Percentiles rank a stretch among this genome's conserved stretches.
Conservation (phyloP, 2,329 filamentous ascomycete genomes). For the Fusarium graminum region DNA sequence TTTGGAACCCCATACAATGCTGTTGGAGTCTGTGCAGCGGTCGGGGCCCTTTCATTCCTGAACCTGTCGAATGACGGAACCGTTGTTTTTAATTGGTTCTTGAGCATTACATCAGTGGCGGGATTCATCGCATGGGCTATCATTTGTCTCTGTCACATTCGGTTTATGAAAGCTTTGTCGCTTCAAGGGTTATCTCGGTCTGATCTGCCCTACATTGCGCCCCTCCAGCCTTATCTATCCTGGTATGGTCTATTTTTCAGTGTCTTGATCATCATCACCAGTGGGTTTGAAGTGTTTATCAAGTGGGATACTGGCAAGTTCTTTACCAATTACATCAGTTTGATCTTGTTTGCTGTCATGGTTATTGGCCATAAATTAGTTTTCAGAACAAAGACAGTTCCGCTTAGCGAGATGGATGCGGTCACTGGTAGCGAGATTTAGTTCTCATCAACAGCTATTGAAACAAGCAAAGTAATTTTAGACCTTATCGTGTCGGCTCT, state of each 20-base stretch:
- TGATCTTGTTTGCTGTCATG: conserved; percentile 37
- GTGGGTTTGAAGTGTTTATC: conserved; percentile 39
- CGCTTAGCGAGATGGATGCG: conserved; percentile 20
- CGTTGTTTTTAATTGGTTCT: conserved; percentile 77
- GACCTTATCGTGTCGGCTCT: no score
- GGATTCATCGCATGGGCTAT: conserved; percentile 72
- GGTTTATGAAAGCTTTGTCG: conserved; percentile 68
- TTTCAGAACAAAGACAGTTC: conserved; percentile 30
- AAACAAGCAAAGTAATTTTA: no score
- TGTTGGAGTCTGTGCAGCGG: conserved; percentile 65
- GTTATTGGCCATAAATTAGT: conserved; percentile 40
- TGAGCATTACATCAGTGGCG: conserved; percentile 74
- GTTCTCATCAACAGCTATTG: background rate
- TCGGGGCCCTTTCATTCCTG: conserved; percentile 77
- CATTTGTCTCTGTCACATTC: conserved; percentile 69
- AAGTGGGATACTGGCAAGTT: conserved; percentile 36
- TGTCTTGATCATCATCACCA: conserved; percentile 35
- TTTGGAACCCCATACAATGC: conserved; percentile 70
- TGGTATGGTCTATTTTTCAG: conserved; percentile 39
- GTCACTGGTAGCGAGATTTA: conserved; percentile 14
- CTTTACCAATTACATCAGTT: conserved; percentile 39
- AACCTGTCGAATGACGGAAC: conserved; percentile 73
- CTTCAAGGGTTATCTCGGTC: conserved; percentile 59
- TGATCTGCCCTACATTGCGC: conserved; percentile 64
- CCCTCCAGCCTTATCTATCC: conserved; percentile 71